Conservation (phyloP, 768 basidiomycete species). For the Lentinula raphanica region DNA sequence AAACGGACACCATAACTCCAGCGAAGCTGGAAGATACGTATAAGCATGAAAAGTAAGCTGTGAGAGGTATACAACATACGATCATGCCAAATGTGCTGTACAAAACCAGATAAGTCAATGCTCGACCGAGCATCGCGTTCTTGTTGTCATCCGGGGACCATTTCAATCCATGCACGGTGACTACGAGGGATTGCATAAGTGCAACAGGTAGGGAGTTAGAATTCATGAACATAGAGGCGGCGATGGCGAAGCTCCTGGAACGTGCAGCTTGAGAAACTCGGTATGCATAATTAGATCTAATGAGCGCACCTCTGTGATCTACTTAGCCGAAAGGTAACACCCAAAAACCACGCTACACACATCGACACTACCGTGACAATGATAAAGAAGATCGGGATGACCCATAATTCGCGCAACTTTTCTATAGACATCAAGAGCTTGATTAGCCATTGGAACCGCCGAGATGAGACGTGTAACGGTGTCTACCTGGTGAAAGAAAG, state of each 20-base stretch:
- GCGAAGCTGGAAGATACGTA: slow-evolving; percentile 51
- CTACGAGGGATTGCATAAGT: slow-evolving; percentile 84
- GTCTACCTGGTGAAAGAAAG: slow-evolving; percentile 71
- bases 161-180: slow-evolving; percentile 76
- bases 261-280: background rate
- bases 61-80: slow-evolving; percentile 37
- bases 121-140: slow-evolving; percentile 88
- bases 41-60: background rate
- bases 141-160: slow-evolving; percentile 79
- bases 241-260: slow-evolving; percentile 68
- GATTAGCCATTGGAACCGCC: background rate
- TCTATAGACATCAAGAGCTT: slow-evolving; percentile 29
- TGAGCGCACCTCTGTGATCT: slow-evolving; percentile 66
- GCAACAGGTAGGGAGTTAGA: slow-evolving; percentile 95
- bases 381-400: slow-evolving; percentile 81
- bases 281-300: background rate
- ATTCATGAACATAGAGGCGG: slow-evolving; percentile 88
- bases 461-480: background rate
- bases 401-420: slow-evolving; percentile 78
- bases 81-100: slow-evolving; percentile 97
- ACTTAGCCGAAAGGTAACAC: slow-evolving; percentile 60
- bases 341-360: slow-evolving; percentile 56
- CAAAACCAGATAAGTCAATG: slow-evolving; percentile 83
- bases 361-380: slow-evolving; percentile 73
- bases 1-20: slow-evolving; percentile 93